phyloP scores from a whole-genome alignment of 768 basidiomycete species.

The Podaxis mareebaensis region DNA sequence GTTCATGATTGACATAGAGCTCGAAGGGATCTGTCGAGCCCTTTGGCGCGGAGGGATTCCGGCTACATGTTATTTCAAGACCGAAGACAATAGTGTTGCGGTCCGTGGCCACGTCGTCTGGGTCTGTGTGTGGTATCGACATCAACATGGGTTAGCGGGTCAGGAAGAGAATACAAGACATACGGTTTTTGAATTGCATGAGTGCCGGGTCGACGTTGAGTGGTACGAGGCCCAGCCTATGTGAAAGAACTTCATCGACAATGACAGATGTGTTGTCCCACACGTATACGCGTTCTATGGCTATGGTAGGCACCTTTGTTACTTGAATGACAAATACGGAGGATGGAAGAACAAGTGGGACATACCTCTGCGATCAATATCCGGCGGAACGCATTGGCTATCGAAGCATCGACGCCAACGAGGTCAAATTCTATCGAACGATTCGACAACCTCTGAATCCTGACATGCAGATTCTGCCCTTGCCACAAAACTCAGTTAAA shows the following conservation, averaged over 20 bases:
- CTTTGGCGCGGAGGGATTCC: constrained; percentile 55
- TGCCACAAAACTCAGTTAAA: constrained; percentile 24
- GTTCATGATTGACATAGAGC: constrained; percentile 72
- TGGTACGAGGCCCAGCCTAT: constrained; percentile 90
- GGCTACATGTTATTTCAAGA: constrained; percentile 66
- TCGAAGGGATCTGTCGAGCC: constrained; percentile 55
- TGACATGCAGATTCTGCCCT: constrained; percentile 69
- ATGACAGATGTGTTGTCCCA: constrained; percentile 96
- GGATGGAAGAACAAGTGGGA: constrained; percentile 7
- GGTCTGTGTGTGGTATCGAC: constrained; percentile 23
- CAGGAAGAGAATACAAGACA: constrained; percentile 17
- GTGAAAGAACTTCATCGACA: constrained; percentile 90
- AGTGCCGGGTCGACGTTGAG: constrained; percentile 81
- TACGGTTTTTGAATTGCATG: constrained; percentile 56
- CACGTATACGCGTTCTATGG: constrained; percentile 87
- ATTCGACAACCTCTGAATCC: constrained; percentile 78
- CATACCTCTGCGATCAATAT: constrained; percentile 92
- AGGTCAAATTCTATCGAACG: constrained; percentile 93
- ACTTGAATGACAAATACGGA: constrained; percentile 1
- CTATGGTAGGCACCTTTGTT: constrained; percentile 82
- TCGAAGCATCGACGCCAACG: constrained; percentile 92
- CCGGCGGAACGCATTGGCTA: constrained; percentile 92
- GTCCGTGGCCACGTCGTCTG: constrained; percentile 74
- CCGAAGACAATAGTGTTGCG: constrained; percentile 90
- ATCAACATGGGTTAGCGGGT: not conserved